Evolutionary conservation across 148 eudicot genomes (phyloP).

Genomic region (Nyssa sinensis): DNA sequence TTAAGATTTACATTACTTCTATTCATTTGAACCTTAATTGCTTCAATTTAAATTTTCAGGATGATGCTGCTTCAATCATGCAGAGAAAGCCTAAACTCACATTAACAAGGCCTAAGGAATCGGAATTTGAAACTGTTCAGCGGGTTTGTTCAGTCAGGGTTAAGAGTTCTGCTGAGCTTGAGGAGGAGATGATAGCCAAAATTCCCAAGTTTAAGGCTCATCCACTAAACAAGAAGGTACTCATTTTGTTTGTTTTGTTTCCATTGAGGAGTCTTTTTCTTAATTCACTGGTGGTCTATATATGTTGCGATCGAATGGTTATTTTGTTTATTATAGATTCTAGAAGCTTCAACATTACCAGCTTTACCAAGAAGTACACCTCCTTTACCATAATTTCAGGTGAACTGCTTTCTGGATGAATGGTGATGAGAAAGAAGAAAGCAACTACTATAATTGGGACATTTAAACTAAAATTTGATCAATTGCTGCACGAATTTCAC

Average conservation of each 20-base stretch:
- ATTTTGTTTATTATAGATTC: slow-evolving; percentile 45
- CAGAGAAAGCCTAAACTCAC: slow-evolving; percentile 62
- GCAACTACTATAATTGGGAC: not conserved
- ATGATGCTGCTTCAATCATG: slow-evolving; percentile 23
- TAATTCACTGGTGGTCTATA: not conserved
- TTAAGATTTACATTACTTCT: not conserved
- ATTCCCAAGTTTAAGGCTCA: slow-evolving; percentile 96
- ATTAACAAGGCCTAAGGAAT: slow-evolving; percentile 87
- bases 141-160: slow-evolving; percentile 64
- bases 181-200: slow-evolving; percentile 97
- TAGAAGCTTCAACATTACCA: slow-evolving; percentile 71
- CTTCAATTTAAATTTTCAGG: too few relatives aligned
- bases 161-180: slow-evolving; percentile 89
- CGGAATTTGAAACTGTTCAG: slow-evolving; percentile 85
- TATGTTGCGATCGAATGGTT: slow-evolving; percentile 2
- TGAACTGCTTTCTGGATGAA: slow-evolving; percentile 13
- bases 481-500: slow-evolving; percentile 59
- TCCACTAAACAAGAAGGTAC: slow-evolving; percentile 82
- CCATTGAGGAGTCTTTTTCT: too few relatives aligned
- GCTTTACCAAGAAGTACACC: slow-evolving; percentile 69
- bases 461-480: not conserved
- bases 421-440: not conserved
- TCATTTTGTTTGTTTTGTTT: too few relatives aligned
- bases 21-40: slow-evolving; percentile 24
- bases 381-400: slow-evolving; percentile 78